Base-by-base conservation (phyloP, 2,329 filamentous ascomycete genomes). In the Scedosporium dehoogii region DNA sequence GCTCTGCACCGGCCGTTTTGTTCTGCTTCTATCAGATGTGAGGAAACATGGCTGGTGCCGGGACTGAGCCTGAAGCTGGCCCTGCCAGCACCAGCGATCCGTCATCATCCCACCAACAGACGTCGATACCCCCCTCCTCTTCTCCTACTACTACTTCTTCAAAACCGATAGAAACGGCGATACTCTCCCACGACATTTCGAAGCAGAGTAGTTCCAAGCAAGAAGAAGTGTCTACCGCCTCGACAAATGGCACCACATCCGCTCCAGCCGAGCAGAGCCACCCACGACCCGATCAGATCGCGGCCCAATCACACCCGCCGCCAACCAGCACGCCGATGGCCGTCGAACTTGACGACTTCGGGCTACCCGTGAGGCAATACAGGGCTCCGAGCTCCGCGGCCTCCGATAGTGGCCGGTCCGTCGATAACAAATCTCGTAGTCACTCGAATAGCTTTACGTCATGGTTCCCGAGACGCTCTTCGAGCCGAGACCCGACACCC, bases 41-140 rank as follows among this genome's bases (percentile, higher is more conserved):
- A 58, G 55, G 27, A 55, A 56, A 61, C 25, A 61, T 61, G 59
- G 59, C 59, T 61, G 59, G 46, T 61, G 46, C 59, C 48, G 48
- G 48, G 44, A 21, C 25, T 38, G 48, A 61, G 48, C 48, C 59
- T 33, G 48, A 27, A 41, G 59, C 59, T 56, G 48, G 59, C 48
- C 59, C 59, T 33, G 18, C 46, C 29, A 38, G 38, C 38, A 27
- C 48, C 59, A 55, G 46, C 59, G 59, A 61, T 38, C 59, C 59
- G 33, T 27, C 55, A 7, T 58, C 55, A 16, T 16, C 53, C 21
- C 23, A 18, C 18, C 51, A 55, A 55, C 51, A 21, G 12, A 23
- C 51, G 23, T 27, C 23, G 51, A 16, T 23, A 29, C n/a, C n/a
- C 16, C 44, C 9, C n/a, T 23, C 44, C 7, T 25, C 53, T 27